Percentiles rank a stretch among this genome's conserved stretches.
Evolutionary conservation across 208 protist genomes (phyloP).

Genomic region (Acanthamoeba divionensis): DNA sequence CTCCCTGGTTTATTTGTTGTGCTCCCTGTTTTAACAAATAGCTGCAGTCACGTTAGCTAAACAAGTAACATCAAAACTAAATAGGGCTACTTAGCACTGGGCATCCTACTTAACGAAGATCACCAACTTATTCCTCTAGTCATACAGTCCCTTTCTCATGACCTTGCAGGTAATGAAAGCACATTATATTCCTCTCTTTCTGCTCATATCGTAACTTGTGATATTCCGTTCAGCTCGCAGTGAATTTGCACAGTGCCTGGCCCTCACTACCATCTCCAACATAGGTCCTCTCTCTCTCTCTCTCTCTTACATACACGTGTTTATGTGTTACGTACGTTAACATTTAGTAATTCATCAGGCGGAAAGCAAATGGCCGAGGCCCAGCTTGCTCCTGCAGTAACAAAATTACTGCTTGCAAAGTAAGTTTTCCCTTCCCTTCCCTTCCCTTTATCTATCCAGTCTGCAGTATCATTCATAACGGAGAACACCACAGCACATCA

Average conservation of each 20-base stretch:
- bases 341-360: background rate
- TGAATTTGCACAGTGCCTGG: slow-evolving; percentile 92
- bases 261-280: slow-evolving; percentile 95
- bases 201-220: slow-evolving; percentile 19
- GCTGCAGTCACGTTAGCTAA: background rate
- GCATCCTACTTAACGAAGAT: slow-evolving; percentile 95
- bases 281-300: slow-evolving; percentile 86
- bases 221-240: slow-evolving; percentile 61
- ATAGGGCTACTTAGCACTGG: slow-evolving; percentile 93
- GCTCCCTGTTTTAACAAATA: background rate
- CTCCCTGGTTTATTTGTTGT: background rate
- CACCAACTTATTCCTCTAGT: slow-evolving; percentile 96
- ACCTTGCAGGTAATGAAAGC: slow-evolving; percentile 82
- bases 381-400: slow-evolving; percentile 89
- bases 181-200: background rate
- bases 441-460: background rate
- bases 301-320: no score
- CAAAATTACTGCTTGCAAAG: slow-evolving; percentile 87
- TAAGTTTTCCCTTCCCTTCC: background rate
- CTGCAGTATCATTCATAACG: background rate
- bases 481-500: slow-evolving; percentile 63
- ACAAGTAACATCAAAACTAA: background rate
- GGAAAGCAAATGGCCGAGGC: slow-evolving; percentile 96
- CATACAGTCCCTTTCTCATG: slow-evolving; percentile 94
- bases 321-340: background rate